Percentiles rank a stretch among this genome's conserved stretches.
These are phyloP conservation scores for Leccinellum albellum DNA, from an alignment of 768 basidiomycete species.

Conservation along the genomic window DNA sequence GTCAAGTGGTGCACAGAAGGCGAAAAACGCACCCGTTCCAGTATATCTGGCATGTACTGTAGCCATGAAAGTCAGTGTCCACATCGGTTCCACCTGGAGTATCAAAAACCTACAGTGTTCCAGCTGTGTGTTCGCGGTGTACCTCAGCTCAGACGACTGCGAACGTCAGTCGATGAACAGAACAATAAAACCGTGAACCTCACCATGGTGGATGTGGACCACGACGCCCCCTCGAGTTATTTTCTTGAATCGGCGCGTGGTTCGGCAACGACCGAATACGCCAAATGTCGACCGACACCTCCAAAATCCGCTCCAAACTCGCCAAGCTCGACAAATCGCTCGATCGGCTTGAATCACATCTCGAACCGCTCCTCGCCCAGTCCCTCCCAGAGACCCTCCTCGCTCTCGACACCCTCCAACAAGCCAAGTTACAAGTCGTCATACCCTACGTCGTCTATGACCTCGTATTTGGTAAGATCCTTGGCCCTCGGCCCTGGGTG, in stretches of 20 bases:
- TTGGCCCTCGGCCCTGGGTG: too few species aligned
- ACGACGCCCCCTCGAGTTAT: too few species aligned
- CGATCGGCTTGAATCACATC: slow-evolving; percentile 61
- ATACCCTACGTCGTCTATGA: slow-evolving; percentile 84
- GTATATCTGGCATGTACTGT: slow-evolving; percentile 94
- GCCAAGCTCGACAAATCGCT: slow-evolving; percentile 53
- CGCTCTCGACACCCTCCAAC: slow-evolving; percentile 66
- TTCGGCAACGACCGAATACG: too few species aligned
- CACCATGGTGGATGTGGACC: too few species aligned
- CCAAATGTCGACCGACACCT: slow-evolving; percentile 36
- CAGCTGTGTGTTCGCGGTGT: slow-evolving; percentile 93
- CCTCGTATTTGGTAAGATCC: slow-evolving; percentile 70
- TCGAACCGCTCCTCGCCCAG: slow-evolving; percentile 65
- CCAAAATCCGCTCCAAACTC: slow-evolving; percentile 40
- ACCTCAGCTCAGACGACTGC: slow-evolving; percentile 87
- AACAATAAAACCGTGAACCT: not conserved
- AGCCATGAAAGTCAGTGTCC: slow-evolving; percentile 9
- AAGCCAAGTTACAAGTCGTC: slow-evolving; percentile 76
- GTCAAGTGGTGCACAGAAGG: not conserved
- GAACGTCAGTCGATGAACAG: not conserved
- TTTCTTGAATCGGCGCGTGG: not conserved
- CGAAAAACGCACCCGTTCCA: slow-evolving; percentile 70
- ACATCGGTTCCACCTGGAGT: not conserved
- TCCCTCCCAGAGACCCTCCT: slow-evolving; percentile 65
- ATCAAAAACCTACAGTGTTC: slow-evolving; percentile 72